Percentiles rank a stretch among this genome's conserved stretches.
Evolutionary conservation across 805 yeast species (phyloP).

Genomic region (Lipomyces yamanashiensis): DNA sequence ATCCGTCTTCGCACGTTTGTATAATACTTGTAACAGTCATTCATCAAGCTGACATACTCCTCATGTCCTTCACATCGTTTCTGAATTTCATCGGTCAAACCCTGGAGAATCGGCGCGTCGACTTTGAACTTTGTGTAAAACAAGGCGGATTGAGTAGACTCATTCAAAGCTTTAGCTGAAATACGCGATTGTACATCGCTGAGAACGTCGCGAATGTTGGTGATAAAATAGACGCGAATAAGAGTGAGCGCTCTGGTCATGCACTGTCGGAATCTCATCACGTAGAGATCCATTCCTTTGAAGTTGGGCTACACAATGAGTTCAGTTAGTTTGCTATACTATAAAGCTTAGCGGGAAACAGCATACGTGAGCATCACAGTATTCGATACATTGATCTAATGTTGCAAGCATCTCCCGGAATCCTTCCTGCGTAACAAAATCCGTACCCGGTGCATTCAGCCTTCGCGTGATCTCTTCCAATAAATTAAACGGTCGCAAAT

Average conservation of each 20-base stretch:
- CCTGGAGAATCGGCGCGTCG: slow-evolving; percentile 49
- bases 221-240: slow-evolving; percentile 65
- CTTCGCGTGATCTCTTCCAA: slow-evolving; percentile 71
- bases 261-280: slow-evolving; percentile 78
- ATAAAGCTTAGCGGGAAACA: not conserved
- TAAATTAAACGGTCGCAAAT: slow-evolving; percentile 66
- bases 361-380: slow-evolving; percentile 54
- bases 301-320: slow-evolving; percentile 51
- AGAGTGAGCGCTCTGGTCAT: slow-evolving; percentile 79
- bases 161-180: slow-evolving; percentile 43
- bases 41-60: slow-evolving; percentile 68
- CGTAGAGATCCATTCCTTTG: slow-evolving; percentile 71
- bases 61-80: slow-evolving; percentile 48
- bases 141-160: slow-evolving; percentile 63
- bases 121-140: slow-evolving; percentile 66
- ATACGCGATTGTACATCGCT: slow-evolving; percentile 33
- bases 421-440: slow-evolving; percentile 61
- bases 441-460: slow-evolving; percentile 73
- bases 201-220: slow-evolving; percentile 44
- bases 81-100: slow-evolving; percentile 48
- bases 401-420: slow-evolving; percentile 60
- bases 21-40: slow-evolving; percentile 69
- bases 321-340: not conserved
- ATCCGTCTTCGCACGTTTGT: slow-evolving; percentile 61
- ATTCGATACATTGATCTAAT: slow-evolving; percentile 69